These are phyloP conservation scores for Aspergillus unguis DNA, from an alignment of 2,329 filamentous ascomycete genomes.

Conservation along the genomic window DNA sequence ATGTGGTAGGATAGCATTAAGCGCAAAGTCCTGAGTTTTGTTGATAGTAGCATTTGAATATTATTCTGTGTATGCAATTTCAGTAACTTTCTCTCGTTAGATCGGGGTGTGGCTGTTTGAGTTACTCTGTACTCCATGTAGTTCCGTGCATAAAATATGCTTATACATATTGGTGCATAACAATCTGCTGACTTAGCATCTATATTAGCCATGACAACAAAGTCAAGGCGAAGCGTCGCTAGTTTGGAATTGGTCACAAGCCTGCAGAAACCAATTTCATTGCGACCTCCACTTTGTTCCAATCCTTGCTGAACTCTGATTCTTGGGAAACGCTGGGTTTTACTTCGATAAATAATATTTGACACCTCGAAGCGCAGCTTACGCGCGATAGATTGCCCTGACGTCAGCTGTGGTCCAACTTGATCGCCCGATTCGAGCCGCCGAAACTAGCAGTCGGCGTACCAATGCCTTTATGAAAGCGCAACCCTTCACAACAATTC, in stretches of 20 bases:
- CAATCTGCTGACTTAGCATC: constrained; percentile 15
- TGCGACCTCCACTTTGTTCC: not conserved
- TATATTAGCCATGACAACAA: constrained; percentile 11
- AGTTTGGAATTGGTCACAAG: too few species aligned
- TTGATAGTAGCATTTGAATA: not conserved
- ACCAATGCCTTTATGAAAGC: constrained; percentile 17
- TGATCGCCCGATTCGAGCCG: constrained; percentile 5
- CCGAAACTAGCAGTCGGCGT: not conserved
- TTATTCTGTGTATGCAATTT: not conserved
- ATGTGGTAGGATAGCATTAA: not conserved
- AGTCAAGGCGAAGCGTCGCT: constrained; percentile 8
- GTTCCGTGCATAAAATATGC: too few species aligned
- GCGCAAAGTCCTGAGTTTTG: not conserved
- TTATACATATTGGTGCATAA: not conserved
- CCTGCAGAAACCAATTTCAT: not conserved
- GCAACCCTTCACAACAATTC: not conserved
- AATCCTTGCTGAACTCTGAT: not conserved
- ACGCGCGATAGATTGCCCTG: constrained; percentile 16
- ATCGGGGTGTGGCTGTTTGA: too few species aligned
- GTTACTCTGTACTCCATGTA: too few species aligned
- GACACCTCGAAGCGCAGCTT: not conserved
- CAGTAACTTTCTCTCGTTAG: not conserved
- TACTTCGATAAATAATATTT: not conserved
- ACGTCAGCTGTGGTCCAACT: constrained; percentile 25
- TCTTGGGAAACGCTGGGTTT: not conserved